Conservation (phyloP, 305 asterid genomes). For the Rubia occidens region DNA sequence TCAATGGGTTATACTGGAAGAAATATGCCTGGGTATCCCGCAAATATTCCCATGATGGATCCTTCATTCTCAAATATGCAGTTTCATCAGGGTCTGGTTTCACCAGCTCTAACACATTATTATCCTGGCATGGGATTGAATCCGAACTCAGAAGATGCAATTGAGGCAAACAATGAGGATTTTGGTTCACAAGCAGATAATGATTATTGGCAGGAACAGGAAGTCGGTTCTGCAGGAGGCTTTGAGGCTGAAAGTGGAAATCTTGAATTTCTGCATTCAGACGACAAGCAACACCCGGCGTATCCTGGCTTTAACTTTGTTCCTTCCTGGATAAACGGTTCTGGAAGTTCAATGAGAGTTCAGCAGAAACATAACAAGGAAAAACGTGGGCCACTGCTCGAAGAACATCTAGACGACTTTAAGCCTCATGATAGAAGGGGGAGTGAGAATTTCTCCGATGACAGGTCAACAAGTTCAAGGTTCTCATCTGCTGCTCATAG, state of each 20-base stretch:
- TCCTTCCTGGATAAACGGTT: constrained; percentile 51
- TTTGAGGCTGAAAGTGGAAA: constrained; percentile 51
- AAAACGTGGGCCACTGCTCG: constrained; percentile 45
- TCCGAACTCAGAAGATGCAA: constrained; percentile 43
- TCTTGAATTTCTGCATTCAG: constrained; percentile 36
- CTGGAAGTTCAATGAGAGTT: constrained; percentile 35
- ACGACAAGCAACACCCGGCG: constrained; percentile 39
- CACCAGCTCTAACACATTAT: constrained; percentile 56
- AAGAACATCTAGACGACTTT: constrained; percentile 37
- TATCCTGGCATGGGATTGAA: constrained; percentile 51
- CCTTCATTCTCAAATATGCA: constrained; percentile 60
- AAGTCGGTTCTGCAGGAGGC: constrained; percentile 37
- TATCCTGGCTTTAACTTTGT: constrained; percentile 48
- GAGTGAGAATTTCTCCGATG: constrained; percentile 58
- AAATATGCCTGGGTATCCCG: constrained; percentile 61
- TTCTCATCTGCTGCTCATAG: constrained; percentile 67
- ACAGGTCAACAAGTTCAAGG: constrained; percentile 73
- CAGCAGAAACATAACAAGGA: constrained; percentile 61
- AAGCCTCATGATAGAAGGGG: constrained; percentile 47
- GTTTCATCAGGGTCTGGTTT: constrained; percentile 58
- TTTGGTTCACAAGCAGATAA: constrained; percentile 54
- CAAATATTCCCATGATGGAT: constrained; percentile 60
- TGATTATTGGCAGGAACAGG: constrained; percentile 69
- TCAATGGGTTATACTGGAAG: constrained; percentile 69
- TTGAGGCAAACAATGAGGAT: constrained; percentile 49